These are phyloP conservation scores for Stenocarpella maydis DNA, from an alignment of 2,329 filamentous ascomycete species.

Conservation along the genomic window DNA sequence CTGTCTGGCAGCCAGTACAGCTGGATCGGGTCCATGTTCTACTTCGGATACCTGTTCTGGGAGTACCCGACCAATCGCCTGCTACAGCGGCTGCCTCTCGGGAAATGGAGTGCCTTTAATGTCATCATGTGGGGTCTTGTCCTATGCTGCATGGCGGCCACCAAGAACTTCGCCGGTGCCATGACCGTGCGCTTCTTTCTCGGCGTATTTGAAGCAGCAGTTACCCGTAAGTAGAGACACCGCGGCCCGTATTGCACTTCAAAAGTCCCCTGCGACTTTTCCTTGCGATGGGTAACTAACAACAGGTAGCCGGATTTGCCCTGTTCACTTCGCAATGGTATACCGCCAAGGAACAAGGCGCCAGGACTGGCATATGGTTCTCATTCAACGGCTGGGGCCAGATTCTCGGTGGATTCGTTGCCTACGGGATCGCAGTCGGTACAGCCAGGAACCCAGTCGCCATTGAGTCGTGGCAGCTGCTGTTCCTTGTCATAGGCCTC, in stretches of 20 bases:
- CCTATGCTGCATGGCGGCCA: slow-evolving; percentile 69
- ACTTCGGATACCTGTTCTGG: slow-evolving; percentile 58
- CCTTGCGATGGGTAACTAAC: slow-evolving; percentile 40
- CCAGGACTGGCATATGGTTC: slow-evolving; percentile 72
- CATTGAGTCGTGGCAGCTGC: slow-evolving; percentile 72
- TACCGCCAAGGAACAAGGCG: slow-evolving; percentile 72
- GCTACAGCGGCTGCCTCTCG: slow-evolving; percentile 69
- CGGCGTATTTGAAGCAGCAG: slow-evolving; percentile 72
- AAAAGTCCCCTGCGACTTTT: too few relatives aligned
- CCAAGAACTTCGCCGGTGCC: slow-evolving; percentile 66
- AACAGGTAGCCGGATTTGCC: slow-evolving; percentile 61
- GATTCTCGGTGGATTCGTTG: slow-evolving; percentile 50
- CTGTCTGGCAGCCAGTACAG: slow-evolving; percentile 68
- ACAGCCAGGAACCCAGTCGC: slow-evolving; percentile 48
- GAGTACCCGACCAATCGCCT: slow-evolving; percentile 73
- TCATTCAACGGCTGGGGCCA: slow-evolving; percentile 56
- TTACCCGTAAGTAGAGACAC: slow-evolving; percentile 51
- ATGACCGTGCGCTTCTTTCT: slow-evolving; percentile 73
- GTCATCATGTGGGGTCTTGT: slow-evolving; percentile 68
- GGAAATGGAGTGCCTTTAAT: slow-evolving; percentile 71
- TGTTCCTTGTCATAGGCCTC: slow-evolving; percentile 62
- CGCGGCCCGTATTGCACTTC: background rate
- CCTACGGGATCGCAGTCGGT: slow-evolving; percentile 58
- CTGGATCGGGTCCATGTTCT: slow-evolving; percentile 59
- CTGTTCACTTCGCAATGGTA: slow-evolving; percentile 78